Conservation (phyloP, 169 alveolate genomes). For the Babesia divergens region DNA sequence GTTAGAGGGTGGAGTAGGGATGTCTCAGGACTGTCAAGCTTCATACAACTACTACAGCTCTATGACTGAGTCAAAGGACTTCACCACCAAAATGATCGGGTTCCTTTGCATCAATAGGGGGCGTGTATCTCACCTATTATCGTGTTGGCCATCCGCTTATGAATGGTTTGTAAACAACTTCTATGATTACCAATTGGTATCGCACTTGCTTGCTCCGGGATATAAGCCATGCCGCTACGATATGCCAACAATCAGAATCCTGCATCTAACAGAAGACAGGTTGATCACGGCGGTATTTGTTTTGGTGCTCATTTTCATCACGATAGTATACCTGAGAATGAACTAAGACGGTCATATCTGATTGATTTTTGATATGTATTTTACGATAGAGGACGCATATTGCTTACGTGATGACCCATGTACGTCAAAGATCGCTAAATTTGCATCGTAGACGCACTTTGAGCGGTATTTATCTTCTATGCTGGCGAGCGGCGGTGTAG, state of each 20-base stretch:
- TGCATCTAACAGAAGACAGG: not conserved
- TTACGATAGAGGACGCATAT: too few relatives aligned
- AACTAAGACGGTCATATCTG: not conserved
- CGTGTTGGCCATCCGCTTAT: conserved; percentile 12
- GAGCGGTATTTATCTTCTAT: too few relatives aligned
- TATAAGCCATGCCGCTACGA: conserved; percentile 13
- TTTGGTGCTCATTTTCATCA: not conserved
- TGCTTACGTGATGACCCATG: too few relatives aligned
- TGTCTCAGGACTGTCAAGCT: conserved; percentile 46
- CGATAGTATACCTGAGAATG: not conserved
- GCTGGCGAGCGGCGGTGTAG: too few relatives aligned
- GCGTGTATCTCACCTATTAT: conserved; percentile 2
- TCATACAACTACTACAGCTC: conserved; percentile 33
- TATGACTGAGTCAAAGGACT: conserved; percentile 19
- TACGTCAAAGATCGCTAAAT: too few relatives aligned
- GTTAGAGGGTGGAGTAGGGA: conserved; percentile 65
- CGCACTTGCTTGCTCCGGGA: not conserved
- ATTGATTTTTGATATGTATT: too few relatives aligned
- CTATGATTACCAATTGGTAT: conserved; percentile 27
- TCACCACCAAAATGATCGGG: conserved; percentile 36
- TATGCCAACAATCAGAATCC: not conserved
- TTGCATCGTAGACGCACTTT: too few relatives aligned
- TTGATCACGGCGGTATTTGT: not conserved
- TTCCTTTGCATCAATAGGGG: conserved; percentile 55
- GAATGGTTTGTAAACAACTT: conserved; percentile 4